Base-by-base conservation (phyloP, 129 eudicot genomes). In the Helichrysum umbraculigerum region DNA sequence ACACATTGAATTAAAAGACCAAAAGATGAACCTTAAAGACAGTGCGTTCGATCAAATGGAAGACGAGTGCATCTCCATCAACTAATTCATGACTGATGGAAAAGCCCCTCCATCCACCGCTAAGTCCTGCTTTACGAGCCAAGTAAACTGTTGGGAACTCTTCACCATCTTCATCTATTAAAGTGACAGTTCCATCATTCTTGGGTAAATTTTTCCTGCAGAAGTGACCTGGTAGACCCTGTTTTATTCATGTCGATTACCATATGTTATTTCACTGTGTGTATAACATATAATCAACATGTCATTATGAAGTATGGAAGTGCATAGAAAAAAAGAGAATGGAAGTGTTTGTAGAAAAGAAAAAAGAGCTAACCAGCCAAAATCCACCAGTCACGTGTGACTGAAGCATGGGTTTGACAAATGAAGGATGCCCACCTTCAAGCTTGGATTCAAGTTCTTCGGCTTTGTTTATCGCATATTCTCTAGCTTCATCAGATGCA, bases 351-450 rank as follows among this genome's bases (percentile, higher is more conserved):
- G 10, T 25, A 2, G 22, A 10, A 71, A 22, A 51, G 52, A 51
- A 2, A 44, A 7, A 39, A 30, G 7, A 50, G 67, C 86, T 78
- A 47, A 88, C 98, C 96, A 93, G 87, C 96, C 97, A 88, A 84
- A 90, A 88, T 5, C 96, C 92, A 21, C 96, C 98, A 51, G 96
- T 88, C 7, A 88, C 96, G 83, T 93, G 93, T 35, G 98, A 93
- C 21, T 83, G 90, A 42, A 90, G 88, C 97, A 93, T 87, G 25
- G 97, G 84, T 69, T 82, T 93, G 29, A 93, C 88, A 66, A 90
- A 88, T 8, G 81, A 75, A 47, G 92, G 98, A 83, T 73, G 71
- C 17, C 76, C 88, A 52, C 80, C 76, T 21, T 85, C 89, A 59
- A 91, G 88, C 32, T 71, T 80, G 8, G 83, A 68, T 66, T 86